These are phyloP conservation scores for Phalaenopsis aphrodite DNA, from an alignment of 106 monocot species.

Conservation along the genomic window DNA sequence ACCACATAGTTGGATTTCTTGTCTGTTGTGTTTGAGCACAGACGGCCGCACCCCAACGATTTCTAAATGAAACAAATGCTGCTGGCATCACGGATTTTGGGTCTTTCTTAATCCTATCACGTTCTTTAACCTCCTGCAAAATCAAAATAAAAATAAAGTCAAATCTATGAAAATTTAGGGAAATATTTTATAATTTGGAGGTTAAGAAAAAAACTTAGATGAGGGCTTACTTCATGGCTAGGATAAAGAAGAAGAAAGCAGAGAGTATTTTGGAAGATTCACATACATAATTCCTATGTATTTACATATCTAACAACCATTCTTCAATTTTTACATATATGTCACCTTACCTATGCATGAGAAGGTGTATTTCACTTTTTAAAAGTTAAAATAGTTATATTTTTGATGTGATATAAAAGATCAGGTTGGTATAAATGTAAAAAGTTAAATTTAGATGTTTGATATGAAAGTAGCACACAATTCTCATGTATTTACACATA, in stretches of 20 bases:
- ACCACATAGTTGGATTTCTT: slow-evolving; percentile 62
- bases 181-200: background rate
- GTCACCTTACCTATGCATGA: too few relatives aligned
- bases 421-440: too few relatives aligned
- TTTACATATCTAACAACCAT: too few relatives aligned
- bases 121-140: slow-evolving; percentile 38
- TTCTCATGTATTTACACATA: too few relatives aligned
- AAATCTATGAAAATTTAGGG: background rate
- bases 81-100: slow-evolving; percentile 51
- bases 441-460: too few relatives aligned
- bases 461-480: too few relatives aligned
- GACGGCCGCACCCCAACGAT: slow-evolving; percentile 71
- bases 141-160: background rate
- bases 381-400: too few relatives aligned
- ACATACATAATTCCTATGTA: too few relatives aligned
- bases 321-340: too few relatives aligned
- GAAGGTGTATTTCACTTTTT: too few relatives aligned
- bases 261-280: too few relatives aligned
- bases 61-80: slow-evolving; percentile 71
- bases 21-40: slow-evolving; percentile 84
- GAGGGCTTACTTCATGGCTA: background rate
- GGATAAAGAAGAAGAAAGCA: background rate
- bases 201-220: background rate
- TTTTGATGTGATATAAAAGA: too few relatives aligned
- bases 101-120: slow-evolving; percentile 41